These are phyloP conservation scores for Porpolomopsis calyptriformis DNA, from an alignment of 768 basidiomycete genomes.

Conservation along the genomic window DNA sequence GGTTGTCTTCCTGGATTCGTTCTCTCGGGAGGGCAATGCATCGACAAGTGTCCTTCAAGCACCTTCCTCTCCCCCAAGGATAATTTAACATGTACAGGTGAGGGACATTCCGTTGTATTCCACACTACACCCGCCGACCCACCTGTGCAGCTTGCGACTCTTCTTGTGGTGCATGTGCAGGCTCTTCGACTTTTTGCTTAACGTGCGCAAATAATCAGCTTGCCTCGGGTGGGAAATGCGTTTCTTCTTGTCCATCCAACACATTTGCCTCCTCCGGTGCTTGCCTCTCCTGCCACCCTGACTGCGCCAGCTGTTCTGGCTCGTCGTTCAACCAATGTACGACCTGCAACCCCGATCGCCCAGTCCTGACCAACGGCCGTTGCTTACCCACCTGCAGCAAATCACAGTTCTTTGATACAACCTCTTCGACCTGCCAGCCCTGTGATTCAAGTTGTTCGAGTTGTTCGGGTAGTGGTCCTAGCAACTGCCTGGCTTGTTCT, in stretches of 20 bases:
- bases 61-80: slow-evolving; percentile 63
- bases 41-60: slow-evolving; percentile 60
- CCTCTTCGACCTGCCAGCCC: slow-evolving; percentile 50
- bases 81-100: slow-evolving; percentile 66
- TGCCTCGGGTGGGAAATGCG: slow-evolving; percentile 65
- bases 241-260: slow-evolving; percentile 62
- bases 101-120: slow-evolving; percentile 18
- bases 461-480: slow-evolving; percentile 59
- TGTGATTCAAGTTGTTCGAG: slow-evolving; percentile 74
- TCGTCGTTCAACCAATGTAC: slow-evolving; percentile 69
- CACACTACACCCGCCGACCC: not conserved
- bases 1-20: slow-evolving; percentile 70
- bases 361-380: slow-evolving; percentile 64
- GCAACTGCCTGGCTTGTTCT: slow-evolving; percentile 65
- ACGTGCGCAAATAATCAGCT: slow-evolving; percentile 59
- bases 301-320: slow-evolving; percentile 80
- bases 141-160: slow-evolving; percentile 46
- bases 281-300: slow-evolving; percentile 74
- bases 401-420: slow-evolving; percentile 60
- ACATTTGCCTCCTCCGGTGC: slow-evolving; percentile 54
- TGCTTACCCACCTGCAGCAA: slow-evolving; percentile 72
- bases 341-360: slow-evolving; percentile 53
- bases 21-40: slow-evolving; percentile 59
- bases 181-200: slow-evolving; percentile 59
- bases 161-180: slow-evolving; percentile 62